Conservation (phyloP, 495 filamentous ascomycete species). For the Geoglossum glabrum region DNA sequence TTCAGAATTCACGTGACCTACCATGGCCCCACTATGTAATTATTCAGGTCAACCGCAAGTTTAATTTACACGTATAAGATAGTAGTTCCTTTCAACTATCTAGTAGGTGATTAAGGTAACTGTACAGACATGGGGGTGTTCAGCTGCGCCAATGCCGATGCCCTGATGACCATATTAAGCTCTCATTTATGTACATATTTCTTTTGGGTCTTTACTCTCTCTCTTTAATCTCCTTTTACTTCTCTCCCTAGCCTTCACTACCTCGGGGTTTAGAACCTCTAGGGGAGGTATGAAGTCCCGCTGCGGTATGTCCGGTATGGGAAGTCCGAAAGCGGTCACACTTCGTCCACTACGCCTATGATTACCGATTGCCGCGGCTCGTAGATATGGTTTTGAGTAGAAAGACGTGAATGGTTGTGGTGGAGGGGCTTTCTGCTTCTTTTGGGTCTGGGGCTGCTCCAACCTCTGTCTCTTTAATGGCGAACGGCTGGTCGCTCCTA, state of each 20-base stretch:
- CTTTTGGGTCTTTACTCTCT: slow-evolving; percentile 3
- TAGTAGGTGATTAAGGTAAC: no score
- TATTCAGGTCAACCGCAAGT: no score
- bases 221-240: slow-evolving; percentile 7
- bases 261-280: slow-evolving; percentile 47
- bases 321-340: slow-evolving; percentile 53
- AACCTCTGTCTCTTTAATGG: slow-evolving; percentile 5
- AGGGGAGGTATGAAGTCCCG: slow-evolving; percentile 54
- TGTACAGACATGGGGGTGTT: no score
- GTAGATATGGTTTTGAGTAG: slow-evolving; percentile 54
- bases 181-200: background rate
- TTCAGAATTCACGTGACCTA: no score
- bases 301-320: slow-evolving; percentile 50
- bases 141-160: background rate
- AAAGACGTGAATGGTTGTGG: slow-evolving; percentile 63
- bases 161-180: background rate
- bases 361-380: slow-evolving; percentile 50
- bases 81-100: no score
- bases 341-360: slow-evolving; percentile 35
- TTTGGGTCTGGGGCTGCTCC: slow-evolving; percentile 2
- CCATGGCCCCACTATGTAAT: no score
- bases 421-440: slow-evolving; percentile 4
- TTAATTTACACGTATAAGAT: no score
- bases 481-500: slow-evolving; percentile 4
- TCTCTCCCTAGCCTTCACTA: slow-evolving; percentile 21